A percentile compares a stretch with the other conserved stretches of the same genome.
Conservation (phyloP, 2,329 filamentous ascomycete species). For the Xylariales sp. region DNA sequence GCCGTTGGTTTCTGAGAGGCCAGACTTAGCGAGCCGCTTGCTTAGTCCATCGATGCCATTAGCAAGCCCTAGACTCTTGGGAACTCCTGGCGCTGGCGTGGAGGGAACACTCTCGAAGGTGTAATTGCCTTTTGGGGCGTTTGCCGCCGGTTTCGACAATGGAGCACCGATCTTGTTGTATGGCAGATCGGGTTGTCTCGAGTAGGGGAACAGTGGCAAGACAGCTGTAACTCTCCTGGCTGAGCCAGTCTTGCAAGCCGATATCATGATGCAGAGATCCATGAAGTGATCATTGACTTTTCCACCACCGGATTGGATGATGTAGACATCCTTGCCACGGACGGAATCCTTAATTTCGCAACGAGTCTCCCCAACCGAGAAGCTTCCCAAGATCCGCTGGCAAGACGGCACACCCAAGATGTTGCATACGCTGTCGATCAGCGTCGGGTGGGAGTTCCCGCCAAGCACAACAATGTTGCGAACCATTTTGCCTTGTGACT, state of each 20-base stretch:
- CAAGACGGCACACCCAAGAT: constrained; percentile 84
- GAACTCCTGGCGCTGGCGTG: constrained; percentile 71
- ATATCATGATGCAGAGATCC: constrained; percentile 96
- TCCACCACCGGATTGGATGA: constrained; percentile 89
- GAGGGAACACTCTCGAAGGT: constrained; percentile 91
- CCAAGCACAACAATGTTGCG: constrained; percentile 93
- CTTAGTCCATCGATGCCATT: constrained; percentile 22
- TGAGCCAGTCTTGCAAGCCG: constrained; percentile 93
- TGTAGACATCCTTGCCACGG: constrained; percentile 97
- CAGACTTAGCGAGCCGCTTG: constrained; percentile 5
- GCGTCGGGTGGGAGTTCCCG: constrained; percentile 85
- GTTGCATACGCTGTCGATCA: constrained; percentile 83
- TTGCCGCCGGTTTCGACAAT: constrained; percentile 62
- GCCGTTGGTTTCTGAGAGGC: constrained; percentile 8
- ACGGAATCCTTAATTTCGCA: constrained; percentile 97
- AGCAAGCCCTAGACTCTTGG: constrained; percentile 60
- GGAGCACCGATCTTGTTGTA: constrained; percentile 96
- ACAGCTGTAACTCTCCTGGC: constrained; percentile 92
- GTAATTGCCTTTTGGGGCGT: constrained; percentile 54
- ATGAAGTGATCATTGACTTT: constrained; percentile 95
- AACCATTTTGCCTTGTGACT: constrained; percentile 52
- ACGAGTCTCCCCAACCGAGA: constrained; percentile 90
- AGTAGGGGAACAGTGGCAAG: constrained; percentile 94
- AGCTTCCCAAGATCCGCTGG: constrained; percentile 82
- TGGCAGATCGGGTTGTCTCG: constrained; percentile 89